Conservation (phyloP, 331 rosid genomes). For the Ulmus americana region DNA sequence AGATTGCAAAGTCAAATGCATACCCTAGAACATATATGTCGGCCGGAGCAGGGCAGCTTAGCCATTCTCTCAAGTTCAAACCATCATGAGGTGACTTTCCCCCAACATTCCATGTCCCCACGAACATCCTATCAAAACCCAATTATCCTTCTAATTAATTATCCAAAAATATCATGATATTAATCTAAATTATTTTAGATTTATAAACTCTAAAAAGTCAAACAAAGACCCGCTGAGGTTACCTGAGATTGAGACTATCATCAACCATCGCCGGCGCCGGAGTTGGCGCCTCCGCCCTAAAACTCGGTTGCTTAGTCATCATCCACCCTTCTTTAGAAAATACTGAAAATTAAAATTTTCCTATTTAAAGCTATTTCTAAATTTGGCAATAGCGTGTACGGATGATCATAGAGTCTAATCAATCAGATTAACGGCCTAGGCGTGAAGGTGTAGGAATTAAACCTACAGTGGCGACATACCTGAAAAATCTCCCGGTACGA, state of each 20-base stretch:
- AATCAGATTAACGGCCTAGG: no score
- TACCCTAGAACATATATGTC: conserved; percentile 84
- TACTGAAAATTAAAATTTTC: conserved; percentile 4
- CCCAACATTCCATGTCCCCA: conserved; percentile 97
- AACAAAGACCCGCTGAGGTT: neutral
- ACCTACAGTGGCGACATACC: conserved; percentile 26
- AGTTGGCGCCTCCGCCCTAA: conserved; percentile 21
- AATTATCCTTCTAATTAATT: neutral
- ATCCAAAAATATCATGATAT: no score
- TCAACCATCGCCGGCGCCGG: neutral
- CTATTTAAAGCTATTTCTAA: no score
- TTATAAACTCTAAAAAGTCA: neutral
- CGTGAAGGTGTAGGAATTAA: no score
- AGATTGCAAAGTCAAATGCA: neutral
- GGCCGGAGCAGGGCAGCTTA: conserved; percentile 51
- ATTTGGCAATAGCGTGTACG: no score
- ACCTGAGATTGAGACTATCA: conserved; percentile 45
- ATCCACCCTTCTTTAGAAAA: conserved; percentile 33
- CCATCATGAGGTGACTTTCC: conserved; percentile 67
- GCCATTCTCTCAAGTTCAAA: conserved; percentile 68
- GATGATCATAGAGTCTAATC: no score
- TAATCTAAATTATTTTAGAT: no score
- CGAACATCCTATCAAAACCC: conserved; percentile 49
- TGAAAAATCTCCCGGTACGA: conserved; percentile 39
- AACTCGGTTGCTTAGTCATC: conserved; percentile 24